Conservation (phyloP, 1,284 basidiomycete genomes). For the Anthracocystis setariae region DNA sequence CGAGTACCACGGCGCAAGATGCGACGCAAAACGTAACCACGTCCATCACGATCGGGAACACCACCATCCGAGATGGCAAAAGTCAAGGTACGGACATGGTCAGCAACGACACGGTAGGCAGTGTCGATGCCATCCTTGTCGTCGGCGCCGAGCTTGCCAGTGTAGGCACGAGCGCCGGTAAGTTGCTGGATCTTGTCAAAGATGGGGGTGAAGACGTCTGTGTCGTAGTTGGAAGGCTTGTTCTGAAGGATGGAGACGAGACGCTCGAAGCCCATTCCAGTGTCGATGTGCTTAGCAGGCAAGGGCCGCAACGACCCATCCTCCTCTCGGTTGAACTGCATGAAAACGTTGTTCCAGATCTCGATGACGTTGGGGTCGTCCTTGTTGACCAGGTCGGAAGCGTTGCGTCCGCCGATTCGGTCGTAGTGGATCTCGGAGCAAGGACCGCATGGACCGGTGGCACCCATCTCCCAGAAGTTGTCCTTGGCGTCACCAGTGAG, state of each 20-base stretch:
- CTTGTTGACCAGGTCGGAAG: constrained; percentile 88
- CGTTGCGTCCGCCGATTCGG: constrained; percentile 91
- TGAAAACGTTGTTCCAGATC: constrained; percentile 99
- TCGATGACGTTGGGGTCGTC: constrained; percentile 96
- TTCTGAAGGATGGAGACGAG: constrained; percentile 93
- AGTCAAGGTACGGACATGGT: constrained; percentile 93
- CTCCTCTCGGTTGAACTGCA: constrained; percentile 95
- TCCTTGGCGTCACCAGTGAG: constrained; percentile 94
- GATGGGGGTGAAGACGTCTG: constrained; percentile 90
- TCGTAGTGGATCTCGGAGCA: constrained; percentile 98
- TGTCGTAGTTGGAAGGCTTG: constrained; percentile 95
- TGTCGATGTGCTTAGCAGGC: constrained; percentile 95
- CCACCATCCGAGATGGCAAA: constrained; percentile 97
- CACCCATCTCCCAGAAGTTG: constrained; percentile 99
- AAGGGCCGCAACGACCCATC: constrained; percentile 83
- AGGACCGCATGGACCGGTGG: constrained; percentile 95
- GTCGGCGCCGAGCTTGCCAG: constrained; percentile 90
- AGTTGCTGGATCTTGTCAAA: constrained; percentile 88
- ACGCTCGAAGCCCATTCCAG: constrained; percentile 98
- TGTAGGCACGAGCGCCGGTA: constrained; percentile 86
- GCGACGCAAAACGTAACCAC: constrained; percentile 92
- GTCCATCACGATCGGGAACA: constrained; percentile 92
- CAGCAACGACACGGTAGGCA: constrained; percentile 95
- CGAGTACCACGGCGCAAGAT: constrained; percentile 91
- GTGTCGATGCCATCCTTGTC: constrained; percentile 95